These are phyloP conservation scores for Nymphaea colorata DNA, from an alignment of 164 flowering plant genomes.

Conservation along the genomic window DNA sequence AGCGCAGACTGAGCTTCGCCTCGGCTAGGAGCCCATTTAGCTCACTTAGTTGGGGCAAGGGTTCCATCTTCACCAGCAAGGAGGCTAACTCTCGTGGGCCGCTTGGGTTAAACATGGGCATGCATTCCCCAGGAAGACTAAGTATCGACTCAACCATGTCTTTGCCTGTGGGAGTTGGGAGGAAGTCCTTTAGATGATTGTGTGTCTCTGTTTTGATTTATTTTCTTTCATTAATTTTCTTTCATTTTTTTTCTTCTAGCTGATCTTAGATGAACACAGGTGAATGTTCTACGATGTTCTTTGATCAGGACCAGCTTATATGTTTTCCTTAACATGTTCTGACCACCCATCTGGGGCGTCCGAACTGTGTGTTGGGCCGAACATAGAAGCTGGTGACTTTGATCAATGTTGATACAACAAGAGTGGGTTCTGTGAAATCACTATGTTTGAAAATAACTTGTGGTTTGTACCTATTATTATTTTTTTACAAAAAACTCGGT, in stretches of 20 bases:
- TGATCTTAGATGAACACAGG: no score
- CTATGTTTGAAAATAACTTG: no score
- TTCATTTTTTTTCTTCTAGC: constrained; percentile 3
- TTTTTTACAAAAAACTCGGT: no score
- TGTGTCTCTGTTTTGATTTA: constrained; percentile 41
- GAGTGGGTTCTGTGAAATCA: no score
- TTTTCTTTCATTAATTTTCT: constrained; percentile 7
- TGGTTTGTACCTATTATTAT: no score
- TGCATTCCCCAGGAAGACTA: constrained; percentile 44
- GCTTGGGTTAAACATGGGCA: constrained; percentile 25
- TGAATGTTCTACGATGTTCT: no score
- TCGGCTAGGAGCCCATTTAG: constrained; percentile 39
- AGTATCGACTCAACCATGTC: constrained; percentile 80
- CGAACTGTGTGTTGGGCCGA: no score
- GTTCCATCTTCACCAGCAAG: constrained; percentile 34
- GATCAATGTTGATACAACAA: no score
- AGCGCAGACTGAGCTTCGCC: constrained; percentile 60
- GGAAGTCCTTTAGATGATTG: constrained; percentile 78
- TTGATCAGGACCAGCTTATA: no score
- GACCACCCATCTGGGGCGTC: no score
- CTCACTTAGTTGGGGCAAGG: constrained; percentile 61
- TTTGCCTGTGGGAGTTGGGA: constrained; percentile 69
- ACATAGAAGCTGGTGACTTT: no score
- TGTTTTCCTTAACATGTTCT: no score
- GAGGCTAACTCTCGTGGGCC: constrained; percentile 32